Evolutionary conservation across 257 asterid genomes (phyloP).

Genomic region (Capsicum rhomboideum): DNA sequence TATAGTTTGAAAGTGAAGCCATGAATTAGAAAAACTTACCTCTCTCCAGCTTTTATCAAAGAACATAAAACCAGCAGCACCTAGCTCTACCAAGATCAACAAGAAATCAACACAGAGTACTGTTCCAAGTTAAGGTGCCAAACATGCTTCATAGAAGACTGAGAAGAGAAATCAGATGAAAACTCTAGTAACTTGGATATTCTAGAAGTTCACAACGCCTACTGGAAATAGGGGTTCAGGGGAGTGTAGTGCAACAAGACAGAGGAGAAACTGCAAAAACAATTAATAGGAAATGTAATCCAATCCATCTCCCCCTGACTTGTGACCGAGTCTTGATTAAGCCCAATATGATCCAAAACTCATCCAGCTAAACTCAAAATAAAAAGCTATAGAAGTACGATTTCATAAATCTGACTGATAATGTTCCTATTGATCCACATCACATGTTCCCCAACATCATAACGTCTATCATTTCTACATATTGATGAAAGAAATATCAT

Average conservation of each 20-base stretch:
- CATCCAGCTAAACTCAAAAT: not conserved
- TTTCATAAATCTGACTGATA: not conserved
- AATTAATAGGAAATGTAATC: not conserved
- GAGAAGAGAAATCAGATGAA: not conserved
- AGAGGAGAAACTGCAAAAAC: not conserved
- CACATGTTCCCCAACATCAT: not conserved
- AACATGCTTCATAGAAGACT: conserved; percentile 4
- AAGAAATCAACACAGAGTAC: conserved; percentile 78
- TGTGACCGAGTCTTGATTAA: not conserved
- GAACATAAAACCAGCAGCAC: conserved; percentile 78
- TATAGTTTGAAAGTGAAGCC: conserved; percentile 1
- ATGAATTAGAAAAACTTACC: conserved; percentile 30
- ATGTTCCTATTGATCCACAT: not conserved
- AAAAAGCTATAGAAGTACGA: not conserved
- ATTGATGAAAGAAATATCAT: not conserved
- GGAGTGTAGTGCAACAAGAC: not conserved
- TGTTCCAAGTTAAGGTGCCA: conserved; percentile 60
- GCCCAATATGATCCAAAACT: not conserved
- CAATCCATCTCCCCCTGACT: not conserved
- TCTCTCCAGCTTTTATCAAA: conserved; percentile 91
- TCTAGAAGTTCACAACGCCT: not conserved
- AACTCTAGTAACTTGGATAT: not conserved
- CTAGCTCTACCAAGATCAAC: conserved; percentile 77
- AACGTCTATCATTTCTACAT: not conserved
- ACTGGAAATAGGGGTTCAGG: not conserved